Conservation (phyloP, 805 yeast species). For the Metschnikowia peoriensis region DNA sequence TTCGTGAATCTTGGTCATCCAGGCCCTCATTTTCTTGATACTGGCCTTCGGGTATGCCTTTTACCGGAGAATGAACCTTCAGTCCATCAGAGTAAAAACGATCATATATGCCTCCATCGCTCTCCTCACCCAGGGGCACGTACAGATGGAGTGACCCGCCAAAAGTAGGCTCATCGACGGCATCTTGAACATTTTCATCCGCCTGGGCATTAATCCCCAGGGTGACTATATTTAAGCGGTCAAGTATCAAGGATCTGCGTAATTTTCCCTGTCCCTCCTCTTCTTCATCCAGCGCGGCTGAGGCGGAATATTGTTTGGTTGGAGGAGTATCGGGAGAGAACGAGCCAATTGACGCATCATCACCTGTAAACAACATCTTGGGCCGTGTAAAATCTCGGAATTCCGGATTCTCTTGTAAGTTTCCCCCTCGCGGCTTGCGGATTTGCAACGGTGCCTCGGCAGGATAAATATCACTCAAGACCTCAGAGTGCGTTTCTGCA, state of each 20-base stretch:
- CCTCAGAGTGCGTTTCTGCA: constrained; percentile 36
- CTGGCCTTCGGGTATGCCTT: background rate
- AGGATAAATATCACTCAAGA: constrained; percentile 40
- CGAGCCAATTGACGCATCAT: constrained; percentile 34
- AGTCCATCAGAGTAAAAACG: background rate
- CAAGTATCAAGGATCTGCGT: constrained; percentile 38
- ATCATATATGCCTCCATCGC: constrained; percentile 27
- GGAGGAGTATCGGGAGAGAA: constrained; percentile 40
- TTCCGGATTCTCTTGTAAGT: background rate
- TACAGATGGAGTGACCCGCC: constrained; percentile 7
- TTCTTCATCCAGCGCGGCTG: background rate
- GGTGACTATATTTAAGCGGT: constrained; percentile 38
- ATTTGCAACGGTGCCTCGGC: constrained; percentile 35
- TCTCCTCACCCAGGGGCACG: constrained; percentile 8
- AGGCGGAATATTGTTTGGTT: background rate
- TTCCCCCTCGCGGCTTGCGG: constrained; percentile 21
- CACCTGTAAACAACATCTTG: constrained; percentile 9
- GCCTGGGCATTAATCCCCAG: constrained; percentile 24
- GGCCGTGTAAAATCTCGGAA: constrained; percentile 6
- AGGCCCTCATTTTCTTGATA: constrained; percentile 1
- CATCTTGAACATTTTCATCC: background rate
- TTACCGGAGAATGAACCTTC: background rate
- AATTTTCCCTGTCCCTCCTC: constrained; percentile 16
- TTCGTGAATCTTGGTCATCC: constrained; percentile 6
- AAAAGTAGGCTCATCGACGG: constrained; percentile 6